These are phyloP conservation scores for Cercospora janseana DNA, from an alignment of 2,329 filamentous ascomycete genomes.

Conservation along the genomic window DNA sequence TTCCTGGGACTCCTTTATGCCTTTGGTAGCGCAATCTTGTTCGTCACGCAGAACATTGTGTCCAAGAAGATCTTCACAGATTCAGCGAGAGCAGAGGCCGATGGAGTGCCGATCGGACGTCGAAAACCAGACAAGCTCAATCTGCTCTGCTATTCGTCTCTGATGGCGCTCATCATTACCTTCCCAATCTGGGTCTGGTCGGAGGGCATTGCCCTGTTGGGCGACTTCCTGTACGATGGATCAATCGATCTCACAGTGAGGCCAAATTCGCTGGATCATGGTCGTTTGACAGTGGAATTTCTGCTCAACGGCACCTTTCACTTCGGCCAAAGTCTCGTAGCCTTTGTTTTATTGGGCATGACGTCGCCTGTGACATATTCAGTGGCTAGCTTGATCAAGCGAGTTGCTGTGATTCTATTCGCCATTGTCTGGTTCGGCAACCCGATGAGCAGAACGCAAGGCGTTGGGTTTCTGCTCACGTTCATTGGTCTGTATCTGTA, in stretches of 20 bases:
- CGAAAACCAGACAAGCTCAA: constrained; percentile 96
- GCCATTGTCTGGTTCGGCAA: constrained; percentile 96
- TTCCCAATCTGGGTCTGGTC: constrained; percentile 89
- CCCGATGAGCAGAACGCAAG: constrained; percentile 79
- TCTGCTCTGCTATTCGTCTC: constrained; percentile 93
- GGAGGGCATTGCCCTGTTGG: constrained; percentile 75
- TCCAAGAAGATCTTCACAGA: constrained; percentile 98
- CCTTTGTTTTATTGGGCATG: constrained; percentile 87
- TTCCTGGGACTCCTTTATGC: constrained; percentile 87
- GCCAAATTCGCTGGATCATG: constrained; percentile 67
- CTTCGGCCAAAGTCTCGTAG: constrained; percentile 93
- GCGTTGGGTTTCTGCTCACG: constrained; percentile 79
- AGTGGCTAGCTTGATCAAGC: constrained; percentile 92
- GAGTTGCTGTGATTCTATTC: constrained; percentile 93
- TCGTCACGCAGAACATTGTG: constrained; percentile 97
- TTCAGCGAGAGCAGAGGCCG: constrained; percentile 77
- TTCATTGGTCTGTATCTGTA: constrained; percentile 94
- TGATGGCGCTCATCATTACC: constrained; percentile 84
- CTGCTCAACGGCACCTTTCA: constrained; percentile 96
- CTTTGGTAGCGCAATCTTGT: constrained; percentile 85
- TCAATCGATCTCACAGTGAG: constrained; percentile 72
- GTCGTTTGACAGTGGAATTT: constrained; percentile 71
- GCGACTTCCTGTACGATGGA: constrained; percentile 79
- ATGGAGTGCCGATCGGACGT: constrained; percentile 60
- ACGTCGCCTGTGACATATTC: constrained; percentile 97